phyloP scores from a whole-genome alignment of 1,284 basidiomycete species.

The Athelia psychrophila region DNA sequence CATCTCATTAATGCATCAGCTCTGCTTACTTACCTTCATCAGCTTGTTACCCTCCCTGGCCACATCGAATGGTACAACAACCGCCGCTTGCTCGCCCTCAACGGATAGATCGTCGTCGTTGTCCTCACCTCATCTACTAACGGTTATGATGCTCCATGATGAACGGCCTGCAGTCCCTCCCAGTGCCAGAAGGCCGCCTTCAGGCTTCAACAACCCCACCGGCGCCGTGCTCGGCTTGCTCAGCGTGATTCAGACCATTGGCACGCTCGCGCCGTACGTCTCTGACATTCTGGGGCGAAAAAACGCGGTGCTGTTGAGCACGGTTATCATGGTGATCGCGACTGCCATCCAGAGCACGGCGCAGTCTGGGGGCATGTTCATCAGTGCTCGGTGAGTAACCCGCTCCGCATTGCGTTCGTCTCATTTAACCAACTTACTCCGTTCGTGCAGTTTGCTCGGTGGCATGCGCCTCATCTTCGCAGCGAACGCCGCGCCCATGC shows the following conservation, averaged over 20 bases:
- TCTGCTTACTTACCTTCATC: too few relatives aligned
- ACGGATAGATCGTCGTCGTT: conserved; percentile 69
- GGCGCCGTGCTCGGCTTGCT: conserved; percentile 63
- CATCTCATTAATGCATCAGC: too few relatives aligned
- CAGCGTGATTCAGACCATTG: conserved; percentile 76
- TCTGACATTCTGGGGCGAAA: conserved; percentile 69
- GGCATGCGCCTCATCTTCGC: conserved; percentile 80
- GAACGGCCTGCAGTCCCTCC: conserved; percentile 70
- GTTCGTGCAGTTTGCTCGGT: conserved; percentile 69
- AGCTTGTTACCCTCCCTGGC: too few relatives aligned
- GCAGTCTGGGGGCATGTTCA: conserved; percentile 77
- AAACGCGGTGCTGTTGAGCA: conserved; percentile 59
- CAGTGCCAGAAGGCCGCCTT: conserved; percentile 62
- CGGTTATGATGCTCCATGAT: conserved; percentile 75
- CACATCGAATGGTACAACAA: conserved; percentile 79
- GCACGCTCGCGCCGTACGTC: conserved; percentile 51
- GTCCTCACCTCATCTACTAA: conserved; percentile 76
- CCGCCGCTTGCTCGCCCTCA: conserved; percentile 57
- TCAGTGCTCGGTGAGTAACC: conserved; percentile 60
- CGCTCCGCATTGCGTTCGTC: too few relatives aligned
- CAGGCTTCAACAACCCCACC: conserved; percentile 53
- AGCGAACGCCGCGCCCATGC: conserved; percentile 67
- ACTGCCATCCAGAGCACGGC: conserved; percentile 70
- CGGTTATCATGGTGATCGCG: conserved; percentile 59
- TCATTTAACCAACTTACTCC: not conserved